Percentiles rank a stretch among this genome's conserved stretches.
phyloP scores from a whole-genome alignment of 495 filamentous ascomycete genomes.

The Cudoniella acicularis region DNA sequence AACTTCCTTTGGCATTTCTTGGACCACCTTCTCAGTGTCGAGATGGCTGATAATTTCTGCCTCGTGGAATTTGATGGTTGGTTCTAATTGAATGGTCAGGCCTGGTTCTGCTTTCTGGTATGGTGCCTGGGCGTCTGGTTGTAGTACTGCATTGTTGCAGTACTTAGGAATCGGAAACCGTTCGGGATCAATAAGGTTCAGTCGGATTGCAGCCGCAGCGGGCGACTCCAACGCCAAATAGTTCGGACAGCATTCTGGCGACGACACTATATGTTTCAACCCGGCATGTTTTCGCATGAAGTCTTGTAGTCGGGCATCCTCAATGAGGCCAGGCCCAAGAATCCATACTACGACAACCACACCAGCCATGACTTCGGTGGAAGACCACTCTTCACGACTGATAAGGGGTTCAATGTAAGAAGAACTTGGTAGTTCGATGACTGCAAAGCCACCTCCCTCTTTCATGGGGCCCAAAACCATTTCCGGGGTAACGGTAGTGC shows the following conservation, averaged over 20 bases:
- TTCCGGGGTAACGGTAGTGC: slow-evolving; percentile 51
- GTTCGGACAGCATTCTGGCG: slow-evolving; percentile 68
- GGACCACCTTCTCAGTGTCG: slow-evolving; percentile 42
- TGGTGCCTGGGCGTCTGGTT: neutral
- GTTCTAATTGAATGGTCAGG: slow-evolving; percentile 60
- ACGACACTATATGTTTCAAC: slow-evolving; percentile 72
- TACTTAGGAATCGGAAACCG: slow-evolving; percentile 64
- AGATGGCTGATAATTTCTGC: slow-evolving; percentile 47
- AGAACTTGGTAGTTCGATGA: slow-evolving; percentile 70
- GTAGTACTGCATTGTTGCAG: slow-evolving; percentile 37
- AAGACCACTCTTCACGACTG: slow-evolving; percentile 68
- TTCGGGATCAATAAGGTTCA: slow-evolving; percentile 64
- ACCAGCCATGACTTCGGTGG: slow-evolving; percentile 57
- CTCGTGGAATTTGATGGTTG: slow-evolving; percentile 51
- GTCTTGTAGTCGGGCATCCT: slow-evolving; percentile 53
- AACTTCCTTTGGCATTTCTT: slow-evolving; percentile 35
- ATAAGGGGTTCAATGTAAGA: slow-evolving; percentile 68
- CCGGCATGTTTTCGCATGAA: slow-evolving; percentile 63
- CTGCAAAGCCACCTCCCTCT: slow-evolving; percentile 61
- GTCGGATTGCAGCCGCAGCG: slow-evolving; percentile 56
- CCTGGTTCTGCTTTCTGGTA: slow-evolving; percentile 26
- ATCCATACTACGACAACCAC: slow-evolving; percentile 77
- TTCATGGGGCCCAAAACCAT: slow-evolving; percentile 41
- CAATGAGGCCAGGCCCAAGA: slow-evolving; percentile 61
- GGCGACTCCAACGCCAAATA: slow-evolving; percentile 61